A percentile compares a stretch with the other conserved stretches of the same genome.
Conservation (phyloP, 2,329 filamentous ascomycete species). For the Chaetomiaceae sp. region DNA sequence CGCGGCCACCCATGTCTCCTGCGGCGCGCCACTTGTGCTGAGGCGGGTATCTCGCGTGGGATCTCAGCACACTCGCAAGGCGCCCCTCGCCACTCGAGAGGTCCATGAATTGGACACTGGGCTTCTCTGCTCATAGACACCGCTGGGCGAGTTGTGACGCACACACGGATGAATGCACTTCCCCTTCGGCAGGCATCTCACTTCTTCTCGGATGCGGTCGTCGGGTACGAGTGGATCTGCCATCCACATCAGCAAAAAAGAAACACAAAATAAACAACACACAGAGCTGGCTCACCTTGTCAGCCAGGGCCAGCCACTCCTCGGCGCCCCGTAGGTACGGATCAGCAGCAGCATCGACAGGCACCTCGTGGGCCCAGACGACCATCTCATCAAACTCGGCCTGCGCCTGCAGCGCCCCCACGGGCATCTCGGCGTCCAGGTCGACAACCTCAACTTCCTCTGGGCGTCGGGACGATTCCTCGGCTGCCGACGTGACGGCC, state of each 20-base stretch:
- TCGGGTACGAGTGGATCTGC: slow-evolving; percentile 17
- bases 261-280: neutral
- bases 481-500: slow-evolving; percentile 39
- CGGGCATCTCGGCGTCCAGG: slow-evolving; percentile 39
- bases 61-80: too few species aligned
- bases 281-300: slow-evolving; percentile 11
- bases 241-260: neutral
- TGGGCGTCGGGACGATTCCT: slow-evolving; percentile 21
- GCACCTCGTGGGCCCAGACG: slow-evolving; percentile 77
- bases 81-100: too few species aligned
- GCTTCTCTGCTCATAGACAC: too few species aligned
- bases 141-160: too few species aligned
- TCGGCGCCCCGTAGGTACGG: slow-evolving; percentile 43
- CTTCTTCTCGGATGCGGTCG: neutral
- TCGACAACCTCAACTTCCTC: slow-evolving; percentile 37
- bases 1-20: too few species aligned
- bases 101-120: too few species aligned
- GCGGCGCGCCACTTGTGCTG: too few species aligned
- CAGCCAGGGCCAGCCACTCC: slow-evolving; percentile 25
- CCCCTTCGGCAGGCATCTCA: neutral
- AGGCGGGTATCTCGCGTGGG: too few species aligned
- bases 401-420: slow-evolving; percentile 55
- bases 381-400: slow-evolving; percentile 69
- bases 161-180: neutral
- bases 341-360: slow-evolving; percentile 59